phyloP scores from a whole-genome alignment of 257 asterid species.

The Solanum habrochaites region DNA sequence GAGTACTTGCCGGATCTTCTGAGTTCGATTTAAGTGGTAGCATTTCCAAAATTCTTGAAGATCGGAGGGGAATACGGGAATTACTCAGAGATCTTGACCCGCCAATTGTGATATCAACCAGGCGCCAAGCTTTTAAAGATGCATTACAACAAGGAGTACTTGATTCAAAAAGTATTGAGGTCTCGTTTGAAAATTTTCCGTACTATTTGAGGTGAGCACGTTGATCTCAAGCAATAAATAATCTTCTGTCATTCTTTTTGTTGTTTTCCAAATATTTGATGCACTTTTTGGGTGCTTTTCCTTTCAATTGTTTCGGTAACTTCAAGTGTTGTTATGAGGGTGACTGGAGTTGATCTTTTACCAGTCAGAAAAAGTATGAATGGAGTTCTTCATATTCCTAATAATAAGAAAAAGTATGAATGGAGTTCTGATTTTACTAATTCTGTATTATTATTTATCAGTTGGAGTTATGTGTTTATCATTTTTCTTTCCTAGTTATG shows the following conservation, averaged over 20 bases:
- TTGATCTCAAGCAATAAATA: neutral
- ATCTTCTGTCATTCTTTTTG: neutral
- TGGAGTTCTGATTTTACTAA: neutral
- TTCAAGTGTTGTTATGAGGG: neutral
- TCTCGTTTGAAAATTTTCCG: slow-evolving; percentile 73
- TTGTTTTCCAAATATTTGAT: neutral
- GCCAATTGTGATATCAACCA: slow-evolving; percentile 38
- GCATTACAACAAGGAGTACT: slow-evolving; percentile 48
- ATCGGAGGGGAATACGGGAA: slow-evolving; percentile 39
- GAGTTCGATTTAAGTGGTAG: slow-evolving; percentile 45
- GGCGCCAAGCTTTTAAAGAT: slow-evolving; percentile 71
- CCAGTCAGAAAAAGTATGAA: neutral
- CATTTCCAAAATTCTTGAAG: slow-evolving; percentile 40
- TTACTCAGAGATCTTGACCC: slow-evolving; percentile 43
- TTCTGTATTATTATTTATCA: neutral
- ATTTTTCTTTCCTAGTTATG: neutral
- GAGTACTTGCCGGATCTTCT: slow-evolving; percentile 38
- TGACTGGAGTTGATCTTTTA: neutral
- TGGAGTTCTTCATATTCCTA: neutral
- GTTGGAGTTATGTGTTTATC: neutral
- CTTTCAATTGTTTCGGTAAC: neutral
- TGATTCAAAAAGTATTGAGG: slow-evolving; percentile 44
- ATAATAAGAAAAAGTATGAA: neutral
- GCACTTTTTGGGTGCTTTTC: neutral
- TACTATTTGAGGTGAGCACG: slow-evolving; percentile 68